Evolutionary conservation across 306 rosid genomes (phyloP).

Genomic region (Adenanthera pavonina): DNA sequence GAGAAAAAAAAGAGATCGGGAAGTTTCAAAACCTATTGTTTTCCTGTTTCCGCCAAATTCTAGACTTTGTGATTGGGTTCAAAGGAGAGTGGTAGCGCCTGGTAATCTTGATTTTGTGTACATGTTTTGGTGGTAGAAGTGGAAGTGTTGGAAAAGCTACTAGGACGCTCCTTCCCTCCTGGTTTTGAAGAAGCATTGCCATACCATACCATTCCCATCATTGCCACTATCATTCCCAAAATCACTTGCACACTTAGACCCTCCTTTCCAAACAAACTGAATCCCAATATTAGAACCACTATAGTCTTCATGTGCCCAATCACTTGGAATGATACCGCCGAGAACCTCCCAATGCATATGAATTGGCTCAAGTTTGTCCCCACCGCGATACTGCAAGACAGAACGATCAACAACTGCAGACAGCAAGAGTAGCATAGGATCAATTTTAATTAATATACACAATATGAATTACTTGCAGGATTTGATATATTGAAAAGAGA

Average conservation of each 20-base stretch:
- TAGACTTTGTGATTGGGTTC: constrained; percentile 59
- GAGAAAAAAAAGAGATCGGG: neutral
- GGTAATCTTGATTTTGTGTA: too few relatives aligned
- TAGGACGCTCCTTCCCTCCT: constrained; percentile 73
- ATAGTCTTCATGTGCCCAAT: constrained; percentile 90
- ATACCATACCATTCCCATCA: constrained; percentile 80
- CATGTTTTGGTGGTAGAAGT: constrained; percentile 7
- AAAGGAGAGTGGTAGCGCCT: constrained; percentile 48
- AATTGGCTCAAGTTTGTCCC: constrained; percentile 64
- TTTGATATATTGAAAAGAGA: neutral
- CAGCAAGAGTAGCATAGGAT: constrained; percentile 14
- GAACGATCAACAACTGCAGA: constrained; percentile 69
- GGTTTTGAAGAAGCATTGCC: constrained; percentile 83
- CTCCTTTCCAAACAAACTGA: constrained; percentile 81
- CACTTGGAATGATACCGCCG: constrained; percentile 86
- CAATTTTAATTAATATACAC: neutral
- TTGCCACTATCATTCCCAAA: constrained; percentile 72
- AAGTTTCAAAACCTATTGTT: constrained; percentile 21
- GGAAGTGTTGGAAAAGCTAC: constrained; percentile 20
- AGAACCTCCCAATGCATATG: constrained; percentile 87
- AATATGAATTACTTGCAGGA: neutral
- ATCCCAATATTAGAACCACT: constrained; percentile 73
- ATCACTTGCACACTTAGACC: constrained; percentile 74
- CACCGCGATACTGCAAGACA: constrained; percentile 76
- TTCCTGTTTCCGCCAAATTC: constrained; percentile 32